Percentiles rank a stretch among this genome's conserved stretches.
Conservation (phyloP, 2,329 filamentous ascomycete species). For the Neocatenulostroma microsporum region DNA sequence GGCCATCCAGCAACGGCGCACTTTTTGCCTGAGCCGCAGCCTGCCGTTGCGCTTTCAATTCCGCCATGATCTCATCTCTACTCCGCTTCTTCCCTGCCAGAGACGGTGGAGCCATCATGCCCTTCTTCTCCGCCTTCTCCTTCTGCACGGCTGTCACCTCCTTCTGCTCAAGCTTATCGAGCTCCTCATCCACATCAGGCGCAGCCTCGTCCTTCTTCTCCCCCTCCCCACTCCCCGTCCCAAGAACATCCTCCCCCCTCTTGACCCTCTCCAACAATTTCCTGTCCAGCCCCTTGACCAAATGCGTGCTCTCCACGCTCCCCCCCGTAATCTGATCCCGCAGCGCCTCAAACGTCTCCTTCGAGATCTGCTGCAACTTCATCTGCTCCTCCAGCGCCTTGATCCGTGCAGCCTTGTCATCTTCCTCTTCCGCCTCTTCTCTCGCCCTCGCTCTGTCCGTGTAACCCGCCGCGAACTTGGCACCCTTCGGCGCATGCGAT, state of each 20-base stretch:
- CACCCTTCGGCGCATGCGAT: conserved; percentile 65
- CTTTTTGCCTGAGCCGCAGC: conserved; percentile 38
- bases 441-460: conserved; percentile 68
- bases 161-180: conserved; percentile 52
- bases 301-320: conserved; percentile 69
- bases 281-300: conserved; percentile 88
- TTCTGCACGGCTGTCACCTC: conserved; percentile 61
- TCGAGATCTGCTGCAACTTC: conserved; percentile 77
- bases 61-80: conserved; percentile 52
- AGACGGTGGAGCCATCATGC: conserved; percentile 37
- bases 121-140: conserved; percentile 47
- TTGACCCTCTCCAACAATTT: conserved; percentile 64
- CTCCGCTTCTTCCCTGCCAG: conserved; percentile 45
- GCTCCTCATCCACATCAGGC: conserved; percentile 38
- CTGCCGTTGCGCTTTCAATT: conserved; percentile 49
- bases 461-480: conserved; percentile 71
- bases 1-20: conserved; percentile 34
- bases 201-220: conserved; percentile 15
- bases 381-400: conserved; percentile 60
- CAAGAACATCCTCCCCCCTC: conserved; percentile 54
- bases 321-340: conserved; percentile 73
- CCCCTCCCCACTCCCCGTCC: conserved; percentile 33
- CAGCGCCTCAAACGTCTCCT: conserved; percentile 66
- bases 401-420: conserved; percentile 55
- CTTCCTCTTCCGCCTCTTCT: conserved; percentile 42